phyloP scores from a whole-genome alignment of 129 eudicot species.

The Rutidosis leptorrhynchoides region DNA sequence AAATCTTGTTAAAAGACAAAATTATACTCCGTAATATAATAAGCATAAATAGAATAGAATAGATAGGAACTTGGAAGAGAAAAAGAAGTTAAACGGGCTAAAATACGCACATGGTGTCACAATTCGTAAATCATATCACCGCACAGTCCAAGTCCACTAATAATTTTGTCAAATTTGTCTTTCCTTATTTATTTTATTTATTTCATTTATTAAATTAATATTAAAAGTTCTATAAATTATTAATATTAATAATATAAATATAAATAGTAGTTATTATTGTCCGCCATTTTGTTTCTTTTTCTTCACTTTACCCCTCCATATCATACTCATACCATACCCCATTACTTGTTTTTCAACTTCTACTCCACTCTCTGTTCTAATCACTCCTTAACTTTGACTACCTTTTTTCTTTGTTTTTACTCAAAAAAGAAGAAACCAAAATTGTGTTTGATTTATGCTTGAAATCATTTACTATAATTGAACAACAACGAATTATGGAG shows the following conservation, averaged over 20 bases:
- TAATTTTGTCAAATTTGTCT: neutral
- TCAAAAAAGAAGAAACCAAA: neutral
- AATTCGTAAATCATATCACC: neutral
- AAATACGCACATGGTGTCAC: conserved; percentile 22
- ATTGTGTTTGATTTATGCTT: neutral
- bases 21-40: no score
- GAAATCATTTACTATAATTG: neutral
- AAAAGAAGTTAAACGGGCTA: conserved; percentile 10
- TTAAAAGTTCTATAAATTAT: neutral
- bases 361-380: conserved; percentile 28
- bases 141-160: conserved; percentile 27
- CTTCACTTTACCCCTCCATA: conserved; percentile 69
- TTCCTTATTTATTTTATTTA: no score
- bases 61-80: neutral
- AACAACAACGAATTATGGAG: conserved; percentile 31
- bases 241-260: neutral
- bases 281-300: conserved; percentile 67
- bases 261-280: conserved; percentile 18
- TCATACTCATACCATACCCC: conserved; percentile 10
- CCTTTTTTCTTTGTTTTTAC: neutral
- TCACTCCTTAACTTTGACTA: no score
- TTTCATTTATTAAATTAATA: no score
- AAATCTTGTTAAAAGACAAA: conserved; percentile 2
- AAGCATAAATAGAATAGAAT: neutral
- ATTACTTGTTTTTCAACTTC: conserved; percentile 25